Evolutionary conservation across 2,329 filamentous ascomycete genomes (phyloP).

Genomic region (Seiridium cupressi): DNA sequence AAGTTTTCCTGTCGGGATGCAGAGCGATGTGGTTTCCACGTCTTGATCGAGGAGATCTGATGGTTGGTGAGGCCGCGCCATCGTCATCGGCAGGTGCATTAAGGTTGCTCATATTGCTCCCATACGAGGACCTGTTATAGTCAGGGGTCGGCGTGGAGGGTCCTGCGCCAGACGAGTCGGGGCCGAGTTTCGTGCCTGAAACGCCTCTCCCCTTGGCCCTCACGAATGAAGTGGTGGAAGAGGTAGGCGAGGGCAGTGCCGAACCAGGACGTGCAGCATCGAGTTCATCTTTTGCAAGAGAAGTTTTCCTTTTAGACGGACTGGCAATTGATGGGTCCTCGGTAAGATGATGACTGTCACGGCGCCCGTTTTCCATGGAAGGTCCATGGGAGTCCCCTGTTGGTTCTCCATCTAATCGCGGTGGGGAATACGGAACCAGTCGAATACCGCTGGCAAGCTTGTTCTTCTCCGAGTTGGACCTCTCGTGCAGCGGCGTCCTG

Average conservation of each 20-base stretch:
- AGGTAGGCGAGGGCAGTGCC: conserved; percentile 31
- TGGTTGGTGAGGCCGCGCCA: conserved; percentile 18
- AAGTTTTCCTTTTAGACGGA: conserved; percentile 18
- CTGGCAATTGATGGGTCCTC: conserved; percentile 15
- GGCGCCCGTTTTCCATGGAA: conserved; percentile 13
- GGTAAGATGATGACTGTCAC: conserved; percentile 13
- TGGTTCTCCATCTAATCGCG: conserved; percentile 21
- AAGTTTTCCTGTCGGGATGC: conserved; percentile 54
- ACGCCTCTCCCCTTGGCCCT: conserved; percentile 34
- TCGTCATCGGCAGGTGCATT: conserved; percentile 30
- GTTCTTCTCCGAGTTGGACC: conserved; percentile 39
- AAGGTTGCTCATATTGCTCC: conserved; percentile 35
- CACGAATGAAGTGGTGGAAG: conserved; percentile 33
- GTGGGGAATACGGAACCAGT: conserved; percentile 48
- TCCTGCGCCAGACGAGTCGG: conserved; percentile 28
- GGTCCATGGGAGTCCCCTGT: conserved; percentile 17
- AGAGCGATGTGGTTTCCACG: conserved; percentile 47
- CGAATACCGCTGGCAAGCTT: conserved; percentile 37
- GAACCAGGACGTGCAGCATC: conserved; percentile 25
- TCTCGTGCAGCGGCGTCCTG: conserved; percentile 35
- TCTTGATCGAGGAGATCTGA: conserved; percentile 33
- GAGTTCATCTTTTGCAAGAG: conserved; percentile 20
- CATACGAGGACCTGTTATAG: conserved; percentile 34
- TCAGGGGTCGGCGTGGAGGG: conserved; percentile 34
- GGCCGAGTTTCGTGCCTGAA: conserved; percentile 44